Base-by-base conservation (phyloP, 768 basidiomycete genomes). In the Boletus pseudo-olivaceus region DNA sequence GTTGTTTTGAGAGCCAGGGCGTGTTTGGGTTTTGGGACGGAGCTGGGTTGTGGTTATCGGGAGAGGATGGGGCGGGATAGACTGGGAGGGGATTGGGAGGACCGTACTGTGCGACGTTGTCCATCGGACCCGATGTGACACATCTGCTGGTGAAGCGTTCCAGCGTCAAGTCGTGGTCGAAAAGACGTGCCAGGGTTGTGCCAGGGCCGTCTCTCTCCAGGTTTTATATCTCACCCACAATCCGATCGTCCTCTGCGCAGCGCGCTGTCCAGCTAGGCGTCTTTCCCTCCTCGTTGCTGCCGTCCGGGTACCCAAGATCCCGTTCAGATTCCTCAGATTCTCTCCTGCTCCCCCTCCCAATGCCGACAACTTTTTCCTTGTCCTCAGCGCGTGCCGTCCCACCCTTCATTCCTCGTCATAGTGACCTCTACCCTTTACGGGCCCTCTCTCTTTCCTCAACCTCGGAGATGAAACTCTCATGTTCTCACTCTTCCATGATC, bases 391-490 rank as follows among this genome's bases (percentile, higher is more conserved):
- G 47, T 47, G 49, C 32, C 49, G 35, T 40, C 47, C 19, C 52
- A 47, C n/a, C 41, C 41, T 49, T 47, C 51, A 38, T 58, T 47
- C 48, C 33, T 64, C 50, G 56, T 56, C 65, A 65, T 65, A 54
- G 63, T 60, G 52, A 56, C 64, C 53, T 56, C 54, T 57, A 47
- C 60, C 60, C 58, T 55, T 64, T 54, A 47, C 53, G 19, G 52
- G 56, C 33, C 32, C 56, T 48, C 62, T 58, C 58, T 59, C 56
- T 59, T 53, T 50, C 62, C 64, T 62, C 55, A 49, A 60, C 68
- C 61, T 70, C 69, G 69, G 69, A 70, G 49, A 70, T 70, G 69
- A 70, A 72, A 37, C 60, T 43, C 66, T 70, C 68, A 68, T 71
- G 68, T 70, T 63, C 53, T 6, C 43, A 35, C 54, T 52, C 62